A percentile compares a stretch with the other conserved stretches of the same genome.
Conservation (phyloP, 371 early-diverging fungal species). For the Blakeslea trispora region DNA sequence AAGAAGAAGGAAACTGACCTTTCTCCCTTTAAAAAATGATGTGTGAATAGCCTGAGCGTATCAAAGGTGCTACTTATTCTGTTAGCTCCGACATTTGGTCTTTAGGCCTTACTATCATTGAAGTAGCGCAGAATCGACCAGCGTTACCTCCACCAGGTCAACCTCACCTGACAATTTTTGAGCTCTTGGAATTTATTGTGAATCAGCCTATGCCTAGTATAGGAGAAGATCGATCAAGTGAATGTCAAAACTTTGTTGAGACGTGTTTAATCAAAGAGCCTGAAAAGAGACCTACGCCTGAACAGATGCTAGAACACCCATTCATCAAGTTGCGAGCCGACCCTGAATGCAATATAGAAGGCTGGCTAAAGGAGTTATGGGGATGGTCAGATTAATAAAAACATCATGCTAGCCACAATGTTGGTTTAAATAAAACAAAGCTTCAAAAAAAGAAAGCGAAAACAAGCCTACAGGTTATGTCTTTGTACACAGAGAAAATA, state of each 20-base stretch:
- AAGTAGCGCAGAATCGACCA: constrained; percentile 88
- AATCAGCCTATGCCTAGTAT: constrained; percentile 84
- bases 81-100: constrained; percentile 95
- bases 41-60: constrained; percentile 96
- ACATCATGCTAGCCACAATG: too few species aligned
- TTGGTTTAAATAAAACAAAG: too few species aligned
- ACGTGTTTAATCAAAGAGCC: constrained; percentile 82
- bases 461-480: too few species aligned
- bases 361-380: constrained; percentile 61
- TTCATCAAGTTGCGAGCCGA: constrained; percentile 55
- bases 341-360: constrained; percentile 35
- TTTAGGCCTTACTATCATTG: constrained; percentile 88
- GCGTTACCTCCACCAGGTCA: constrained; percentile 76
- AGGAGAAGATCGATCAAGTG: constrained; percentile 52
- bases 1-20: too few species aligned
- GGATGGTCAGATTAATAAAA: constrained; percentile 27
- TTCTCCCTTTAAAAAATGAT: too few species aligned
- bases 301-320: constrained; percentile 65
- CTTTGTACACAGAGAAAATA: too few species aligned
- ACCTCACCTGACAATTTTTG: constrained; percentile 78
- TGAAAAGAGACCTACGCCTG: constrained; percentile 71
- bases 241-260: constrained; percentile 77
- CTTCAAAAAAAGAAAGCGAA: too few species aligned
- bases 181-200: constrained; percentile 87
- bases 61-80: constrained; percentile 86